Percentiles rank a stretch among this genome's conserved stretches.
Conservation (phyloP, 2,329 filamentous ascomycete species). For the Penicillium sp. region DNA sequence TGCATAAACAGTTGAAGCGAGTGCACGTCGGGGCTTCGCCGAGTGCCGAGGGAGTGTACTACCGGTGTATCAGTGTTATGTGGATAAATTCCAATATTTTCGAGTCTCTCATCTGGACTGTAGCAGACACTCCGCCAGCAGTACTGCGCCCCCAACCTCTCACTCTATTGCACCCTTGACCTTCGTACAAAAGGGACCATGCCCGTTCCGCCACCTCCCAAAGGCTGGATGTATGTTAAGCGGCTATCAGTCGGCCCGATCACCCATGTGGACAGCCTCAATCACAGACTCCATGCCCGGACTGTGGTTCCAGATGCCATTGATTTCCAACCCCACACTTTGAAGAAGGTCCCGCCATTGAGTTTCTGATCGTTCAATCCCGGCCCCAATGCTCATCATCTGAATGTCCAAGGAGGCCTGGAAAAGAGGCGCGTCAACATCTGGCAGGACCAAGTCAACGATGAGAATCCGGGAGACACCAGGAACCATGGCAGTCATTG, state of each 20-base stretch:
- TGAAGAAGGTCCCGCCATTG: conserved; percentile 29
- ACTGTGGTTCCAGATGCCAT: conserved; percentile 23
- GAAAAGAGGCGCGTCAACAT: conserved; percentile 23
- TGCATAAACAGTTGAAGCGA: no score
- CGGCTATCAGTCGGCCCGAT: background rate
- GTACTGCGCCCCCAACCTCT: no score
- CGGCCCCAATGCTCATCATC: conserved; percentile 36
- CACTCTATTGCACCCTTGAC: background rate
- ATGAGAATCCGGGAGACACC: conserved; percentile 31
- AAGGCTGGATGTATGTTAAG: background rate
- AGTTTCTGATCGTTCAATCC: conserved; percentile 28
- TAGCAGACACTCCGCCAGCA: no score
- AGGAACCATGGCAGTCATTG: conserved; percentile 27
- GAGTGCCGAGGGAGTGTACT: no score
- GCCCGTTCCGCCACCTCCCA: background rate
- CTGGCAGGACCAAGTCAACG: conserved; percentile 32
- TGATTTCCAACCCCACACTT: conserved; percentile 25
- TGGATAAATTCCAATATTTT: no score
- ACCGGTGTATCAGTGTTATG: no score
- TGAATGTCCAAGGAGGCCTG: conserved; percentile 31
- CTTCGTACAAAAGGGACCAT: conserved; percentile 3
- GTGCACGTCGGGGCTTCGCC: no score
- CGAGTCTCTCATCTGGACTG: no score
- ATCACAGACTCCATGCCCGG: conserved; percentile 27
- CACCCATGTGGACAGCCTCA: conserved; percentile 19